Conservation (phyloP, 352 stramenopile genomes). For the Phytophthora podocarpi region DNA sequence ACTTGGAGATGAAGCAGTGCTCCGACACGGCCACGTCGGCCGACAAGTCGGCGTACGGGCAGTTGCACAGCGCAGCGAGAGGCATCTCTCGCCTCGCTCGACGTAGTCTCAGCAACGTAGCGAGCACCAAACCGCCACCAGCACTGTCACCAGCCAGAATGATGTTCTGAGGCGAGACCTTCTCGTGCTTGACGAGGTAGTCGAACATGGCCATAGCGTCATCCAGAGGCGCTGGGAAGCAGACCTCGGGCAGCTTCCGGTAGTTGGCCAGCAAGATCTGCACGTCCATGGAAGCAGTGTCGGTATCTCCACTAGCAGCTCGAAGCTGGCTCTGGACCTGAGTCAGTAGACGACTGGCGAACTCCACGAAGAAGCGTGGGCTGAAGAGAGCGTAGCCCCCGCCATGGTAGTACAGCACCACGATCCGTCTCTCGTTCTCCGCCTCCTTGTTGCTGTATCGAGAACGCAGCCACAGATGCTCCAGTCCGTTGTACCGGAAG, state of each 20-base stretch:
- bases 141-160: slow-evolving; percentile 61
- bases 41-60: slow-evolving; percentile 55
- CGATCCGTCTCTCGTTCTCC: slow-evolving; percentile 24
- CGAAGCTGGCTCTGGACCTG: slow-evolving; percentile 23
- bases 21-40: slow-evolving; percentile 33
- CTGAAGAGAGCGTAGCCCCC: slow-evolving; percentile 62
- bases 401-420: slow-evolving; percentile 67
- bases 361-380: slow-evolving; percentile 57
- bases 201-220: slow-evolving; percentile 56
- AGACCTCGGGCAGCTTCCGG: slow-evolving; percentile 55
- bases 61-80: slow-evolving; percentile 43
- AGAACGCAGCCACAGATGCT: slow-evolving; percentile 56
- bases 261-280: slow-evolving; percentile 74
- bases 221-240: slow-evolving; percentile 49
- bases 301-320: background rate
- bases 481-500: slow-evolving; percentile 46
- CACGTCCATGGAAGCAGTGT: slow-evolving; percentile 22
- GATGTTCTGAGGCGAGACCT: slow-evolving; percentile 36
- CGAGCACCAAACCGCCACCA: slow-evolving; percentile 50
- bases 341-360: slow-evolving; percentile 44
- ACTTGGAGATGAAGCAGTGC: slow-evolving; percentile 57
- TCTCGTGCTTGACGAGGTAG: slow-evolving; percentile 37
- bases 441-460: background rate
- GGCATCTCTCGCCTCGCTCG: slow-evolving; percentile 28
- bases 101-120: slow-evolving; percentile 48